Evolutionary conservation across 2,329 filamentous ascomycete species (phyloP).

Genomic region (Verticillium isaacii): DNA sequence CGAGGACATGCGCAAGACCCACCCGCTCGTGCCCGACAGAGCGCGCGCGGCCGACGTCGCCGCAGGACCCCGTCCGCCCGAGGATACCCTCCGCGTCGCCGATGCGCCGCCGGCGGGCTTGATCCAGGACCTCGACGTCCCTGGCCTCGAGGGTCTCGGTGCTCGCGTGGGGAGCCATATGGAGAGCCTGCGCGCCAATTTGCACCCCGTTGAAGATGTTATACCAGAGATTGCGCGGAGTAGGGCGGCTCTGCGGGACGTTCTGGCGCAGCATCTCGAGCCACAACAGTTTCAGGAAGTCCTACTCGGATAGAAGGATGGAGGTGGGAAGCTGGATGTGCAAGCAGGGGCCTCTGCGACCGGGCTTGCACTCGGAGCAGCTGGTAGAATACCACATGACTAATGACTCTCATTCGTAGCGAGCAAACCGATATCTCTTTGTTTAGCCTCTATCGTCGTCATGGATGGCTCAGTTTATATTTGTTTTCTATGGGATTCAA

Average conservation of each 20-base stretch:
- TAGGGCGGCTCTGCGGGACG: constrained; percentile 43
- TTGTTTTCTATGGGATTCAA: neutral
- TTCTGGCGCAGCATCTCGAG: constrained; percentile 41
- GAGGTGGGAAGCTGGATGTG: neutral
- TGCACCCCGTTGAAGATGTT: constrained; percentile 49
- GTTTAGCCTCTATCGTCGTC: neutral
- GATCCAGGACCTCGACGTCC: constrained; percentile 30
- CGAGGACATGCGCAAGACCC: constrained; percentile 42
- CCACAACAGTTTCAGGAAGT: constrained; percentile 41
- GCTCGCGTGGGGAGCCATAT: constrained; percentile 49
- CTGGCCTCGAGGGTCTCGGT: constrained; percentile 38
- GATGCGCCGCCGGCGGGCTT: neutral
- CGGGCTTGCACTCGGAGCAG: neutral
- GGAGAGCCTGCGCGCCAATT: constrained; percentile 50
- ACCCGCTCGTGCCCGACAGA: constrained; percentile 41
- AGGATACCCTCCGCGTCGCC: neutral
- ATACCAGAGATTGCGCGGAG: constrained; percentile 42
- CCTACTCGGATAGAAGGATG: constrained; percentile 31
- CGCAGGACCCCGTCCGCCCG: neutral
- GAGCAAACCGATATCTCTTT: neutral
- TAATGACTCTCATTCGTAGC: neutral
- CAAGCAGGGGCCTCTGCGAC: too few species aligned
- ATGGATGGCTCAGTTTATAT: neutral
- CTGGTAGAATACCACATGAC: neutral
- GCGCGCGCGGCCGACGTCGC: neutral